Evolutionary conservation across 352 stramenopile species (phyloP), one percentile per base, ranked within the genome.

Genomic region (Globisporangium middletonii): DNA sequence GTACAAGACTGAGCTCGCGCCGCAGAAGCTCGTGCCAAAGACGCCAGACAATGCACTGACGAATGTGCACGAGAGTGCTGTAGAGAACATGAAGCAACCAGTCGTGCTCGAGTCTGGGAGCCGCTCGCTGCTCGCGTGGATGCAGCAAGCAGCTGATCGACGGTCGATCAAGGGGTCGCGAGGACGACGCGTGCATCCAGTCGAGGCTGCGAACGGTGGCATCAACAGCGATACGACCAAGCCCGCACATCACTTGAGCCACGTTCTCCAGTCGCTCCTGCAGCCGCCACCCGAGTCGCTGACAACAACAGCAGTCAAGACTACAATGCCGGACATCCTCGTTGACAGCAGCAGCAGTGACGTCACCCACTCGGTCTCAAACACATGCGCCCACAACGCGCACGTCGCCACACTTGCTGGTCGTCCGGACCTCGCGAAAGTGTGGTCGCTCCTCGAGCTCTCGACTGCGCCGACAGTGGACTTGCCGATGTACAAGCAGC

Each of bases 401-500:
- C 69, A 53, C 11, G 72, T 84, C 38, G 77, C 81, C 1, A 56
- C 65, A 4, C 58, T 89, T 8, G 76, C 79, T 33, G 82, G 83
- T 6, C 68, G 84, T 2, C 69, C 67, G 0, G 85, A 95, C 55
- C 70, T 93, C n/a, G 68, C 86, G 23, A 78, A 92, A 55, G 79
- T 93, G 53, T 95, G 85, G 85, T 88, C 80, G 16, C 50, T 95
- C 4, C 56, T 95, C 4, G 77, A 89, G 51, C 76, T 92, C 26
- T 85, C 81, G 19, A 78, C 70, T 13, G 72, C 85, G 8, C 68
- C 82, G 0, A 59, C 69, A 9, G 62, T 89, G 4, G 63, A 78
- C 26, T 37, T 85, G 3, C 76, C 77, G 7, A 73, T 86, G 16
- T 81, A 84, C 60, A 72, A 64, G 42, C 4, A 69, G 42, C 35